Base-by-base conservation (phyloP, 768 basidiomycete species). In the Cyclocybe aegerita region DNA sequence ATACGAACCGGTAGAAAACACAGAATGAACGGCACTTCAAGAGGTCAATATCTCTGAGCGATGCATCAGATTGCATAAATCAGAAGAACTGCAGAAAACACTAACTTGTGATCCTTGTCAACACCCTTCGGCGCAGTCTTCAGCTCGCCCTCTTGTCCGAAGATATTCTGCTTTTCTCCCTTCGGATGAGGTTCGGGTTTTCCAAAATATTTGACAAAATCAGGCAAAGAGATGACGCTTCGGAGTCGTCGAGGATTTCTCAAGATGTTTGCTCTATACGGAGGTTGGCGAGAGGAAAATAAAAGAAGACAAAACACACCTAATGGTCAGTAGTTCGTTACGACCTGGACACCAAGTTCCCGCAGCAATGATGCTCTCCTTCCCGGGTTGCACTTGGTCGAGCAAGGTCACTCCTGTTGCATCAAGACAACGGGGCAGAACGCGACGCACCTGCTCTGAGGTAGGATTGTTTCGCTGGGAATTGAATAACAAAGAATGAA, bases 71-170 rank as follows among this genome's bases (percentile, higher is more conserved):
- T 10, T 39, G 43, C 11, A 45, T 41, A 29, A 34, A 33, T 11
- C 31, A 39, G 11, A 58, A 12, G 39, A 36, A 34, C 45, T 29
- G 16, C 40, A 45, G 36, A 36, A 36, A 57, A 17, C 8, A 60
- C 77, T 12, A 48, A 90, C 89, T 76, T 75, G 64, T 98, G 93
- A 30, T 77, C 78, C 68, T 93, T 98, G 45, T 81, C 80, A 7
- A 96, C 70, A 0, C 93, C 95, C 62, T 97, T 98, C 1, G 95
- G 95, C 4, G 93, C 91, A 0, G 82, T 83, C 71, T 97, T 98
- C 30, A 97, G 71, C 63, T 93, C 86, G 58, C 93, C 94, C 2
- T 95, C 92, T 49, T 68, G 64, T 0, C 96, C 95, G 65, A 95
- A 99, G 1, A 99, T 81, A 60, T 78, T 96, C 61, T 79, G 78